Percentiles rank a stretch among this genome's conserved stretches.
Conservation (phyloP, 2,329 filamentous ascomycete species). For the Sarocladiaceae sp. region DNA sequence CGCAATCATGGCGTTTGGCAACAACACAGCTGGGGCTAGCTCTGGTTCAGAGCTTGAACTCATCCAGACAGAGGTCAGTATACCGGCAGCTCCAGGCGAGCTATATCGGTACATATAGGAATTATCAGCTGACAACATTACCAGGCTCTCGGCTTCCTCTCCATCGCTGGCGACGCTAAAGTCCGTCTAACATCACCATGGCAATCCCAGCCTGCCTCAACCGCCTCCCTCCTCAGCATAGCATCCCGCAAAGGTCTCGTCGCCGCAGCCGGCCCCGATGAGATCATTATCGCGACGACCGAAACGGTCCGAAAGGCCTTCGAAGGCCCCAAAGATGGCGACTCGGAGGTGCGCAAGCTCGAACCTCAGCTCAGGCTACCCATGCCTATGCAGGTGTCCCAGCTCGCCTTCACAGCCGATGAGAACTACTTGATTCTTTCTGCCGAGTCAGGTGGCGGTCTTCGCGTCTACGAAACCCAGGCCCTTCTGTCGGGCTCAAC, state of each 20-base stretch:
- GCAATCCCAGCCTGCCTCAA: constrained; percentile 67
- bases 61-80: constrained; percentile 71
- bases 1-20: constrained; percentile 55
- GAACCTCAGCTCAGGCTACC: constrained; percentile 66
- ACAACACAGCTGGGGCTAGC: constrained; percentile 22
- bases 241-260: constrained; percentile 74
- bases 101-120: background rate
- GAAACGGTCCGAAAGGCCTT: constrained; percentile 74
- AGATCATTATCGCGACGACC: constrained; percentile 69
- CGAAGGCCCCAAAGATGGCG: constrained; percentile 48
- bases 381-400: constrained; percentile 71
- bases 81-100: background rate
- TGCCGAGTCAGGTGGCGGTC: constrained; percentile 71
- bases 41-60: constrained; percentile 64
- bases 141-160: constrained; percentile 72
- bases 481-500: constrained; percentile 59
- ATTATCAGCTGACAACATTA: background rate
- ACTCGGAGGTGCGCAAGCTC: constrained; percentile 63
- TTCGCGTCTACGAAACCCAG: constrained; percentile 76
- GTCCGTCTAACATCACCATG: constrained; percentile 74
- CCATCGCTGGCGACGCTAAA: constrained; percentile 74
- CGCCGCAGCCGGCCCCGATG: constrained; percentile 80
- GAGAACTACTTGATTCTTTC: constrained; percentile 79
- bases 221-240: constrained; percentile 76
- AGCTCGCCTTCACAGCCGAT: constrained; percentile 85